A percentile compares a stretch with the other conserved stretches of the same genome.
Evolutionary conservation across 2,329 filamentous ascomycete genomes (phyloP).

Genomic region (Hymenoscyphus infarciens): DNA sequence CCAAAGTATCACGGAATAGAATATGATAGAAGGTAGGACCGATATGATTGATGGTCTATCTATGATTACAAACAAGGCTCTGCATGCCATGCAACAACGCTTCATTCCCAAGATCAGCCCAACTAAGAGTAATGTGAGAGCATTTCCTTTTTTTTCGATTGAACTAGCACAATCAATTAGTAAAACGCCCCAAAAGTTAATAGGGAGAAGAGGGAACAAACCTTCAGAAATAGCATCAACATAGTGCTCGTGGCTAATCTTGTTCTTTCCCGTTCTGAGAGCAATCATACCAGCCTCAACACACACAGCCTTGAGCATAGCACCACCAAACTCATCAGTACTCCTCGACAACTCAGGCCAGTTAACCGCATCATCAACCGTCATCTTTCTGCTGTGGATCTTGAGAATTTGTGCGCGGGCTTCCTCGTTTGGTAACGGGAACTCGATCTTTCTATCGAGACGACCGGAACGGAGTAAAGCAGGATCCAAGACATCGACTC

Average conservation of each 20-base stretch:
- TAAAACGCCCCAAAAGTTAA: no score
- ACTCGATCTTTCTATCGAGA: constrained; percentile 96
- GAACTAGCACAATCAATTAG: neutral
- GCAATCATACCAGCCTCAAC: constrained; percentile 99
- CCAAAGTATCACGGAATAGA: no score
- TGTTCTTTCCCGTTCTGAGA: constrained; percentile 86
- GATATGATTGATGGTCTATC: constrained; percentile 4
- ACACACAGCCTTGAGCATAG: constrained; percentile 96
- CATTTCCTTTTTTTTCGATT: constrained; percentile 8
- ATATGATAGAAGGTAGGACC: neutral
- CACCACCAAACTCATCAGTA: constrained; percentile 97
- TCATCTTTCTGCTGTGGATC: constrained; percentile 99
- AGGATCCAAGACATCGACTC: constrained; percentile 89
- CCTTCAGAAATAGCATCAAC: constrained; percentile 95
- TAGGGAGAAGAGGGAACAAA: neutral
- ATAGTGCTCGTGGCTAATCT: constrained; percentile 97
- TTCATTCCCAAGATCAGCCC: neutral
- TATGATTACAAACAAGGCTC: constrained; percentile 8
- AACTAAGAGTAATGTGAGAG: constrained; percentile 5
- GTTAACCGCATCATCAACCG: constrained; percentile 87
- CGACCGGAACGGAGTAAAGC: constrained; percentile 87
- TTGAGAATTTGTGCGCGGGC: constrained; percentile 93
- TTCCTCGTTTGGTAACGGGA: constrained; percentile 96
- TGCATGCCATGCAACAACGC: neutral
- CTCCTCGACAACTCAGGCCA: constrained; percentile 94